Evolutionary conservation across 1,139 yeast genomes (phyloP).

Genomic region (Casaregolazyma suthepensis): DNA sequence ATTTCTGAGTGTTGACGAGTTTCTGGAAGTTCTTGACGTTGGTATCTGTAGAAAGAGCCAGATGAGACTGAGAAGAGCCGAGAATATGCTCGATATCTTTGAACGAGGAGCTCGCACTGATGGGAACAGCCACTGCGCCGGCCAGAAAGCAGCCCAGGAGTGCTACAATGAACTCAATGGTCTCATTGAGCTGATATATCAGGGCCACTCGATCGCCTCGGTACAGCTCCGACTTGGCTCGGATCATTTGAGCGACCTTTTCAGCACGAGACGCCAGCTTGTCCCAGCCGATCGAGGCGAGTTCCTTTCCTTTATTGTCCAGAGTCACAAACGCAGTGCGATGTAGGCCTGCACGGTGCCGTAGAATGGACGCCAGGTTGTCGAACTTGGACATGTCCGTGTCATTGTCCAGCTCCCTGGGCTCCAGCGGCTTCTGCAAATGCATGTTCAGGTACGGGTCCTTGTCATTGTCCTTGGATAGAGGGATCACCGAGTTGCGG

Average conservation of each 20-base stretch:
- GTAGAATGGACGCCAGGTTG: constrained; percentile 63
- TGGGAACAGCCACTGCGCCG: constrained; percentile 91
- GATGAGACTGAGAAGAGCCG: constrained; percentile 66
- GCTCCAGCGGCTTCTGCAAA: constrained; percentile 37
- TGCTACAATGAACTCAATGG: constrained; percentile 79
- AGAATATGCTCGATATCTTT: constrained; percentile 70
- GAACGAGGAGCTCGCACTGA: constrained; percentile 61
- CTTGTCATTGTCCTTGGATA: neutral
- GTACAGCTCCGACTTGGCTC: constrained; percentile 65
- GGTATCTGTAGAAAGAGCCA: constrained; percentile 75
- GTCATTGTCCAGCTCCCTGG: constrained; percentile 36
- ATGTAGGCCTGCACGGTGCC: constrained; percentile 65
- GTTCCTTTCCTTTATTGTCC: constrained; percentile 78
- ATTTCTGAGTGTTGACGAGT: constrained; percentile 40
- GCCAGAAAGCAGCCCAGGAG: constrained; percentile 89
- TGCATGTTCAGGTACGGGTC: constrained; percentile 18
- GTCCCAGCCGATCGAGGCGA: constrained; percentile 78
- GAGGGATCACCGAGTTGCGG: constrained; percentile 8
- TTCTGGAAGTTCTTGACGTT: constrained; percentile 68
- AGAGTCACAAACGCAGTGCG: constrained; percentile 59
- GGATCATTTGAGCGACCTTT: constrained; percentile 80
- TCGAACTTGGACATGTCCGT: constrained; percentile 40
- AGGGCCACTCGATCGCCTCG: constrained; percentile 80
- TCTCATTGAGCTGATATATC: constrained; percentile 77
- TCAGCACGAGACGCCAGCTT: constrained; percentile 77